Evolutionary conservation across 2,329 filamentous ascomycete genomes (phyloP).

Genomic region (Pleurostoma richardsiae): DNA sequence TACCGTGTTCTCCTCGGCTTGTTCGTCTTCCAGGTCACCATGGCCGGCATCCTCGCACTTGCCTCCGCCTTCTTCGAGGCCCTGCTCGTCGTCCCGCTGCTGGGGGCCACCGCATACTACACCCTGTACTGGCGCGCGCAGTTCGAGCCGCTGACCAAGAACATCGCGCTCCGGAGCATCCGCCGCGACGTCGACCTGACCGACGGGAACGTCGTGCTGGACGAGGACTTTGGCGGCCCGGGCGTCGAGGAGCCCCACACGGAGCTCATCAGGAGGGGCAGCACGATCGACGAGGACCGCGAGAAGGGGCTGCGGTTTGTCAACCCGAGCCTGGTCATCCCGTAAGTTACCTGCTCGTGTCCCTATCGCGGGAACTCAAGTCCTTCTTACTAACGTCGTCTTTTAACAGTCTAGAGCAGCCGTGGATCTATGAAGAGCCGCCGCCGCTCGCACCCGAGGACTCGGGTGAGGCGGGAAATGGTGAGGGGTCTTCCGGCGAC

Average conservation of each 20-base stretch:
- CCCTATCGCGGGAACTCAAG: background rate
- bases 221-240: constrained; percentile 28
- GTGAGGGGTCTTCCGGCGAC: background rate
- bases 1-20: constrained; percentile 84
- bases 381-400: no score
- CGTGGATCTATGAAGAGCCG: constrained; percentile 62
- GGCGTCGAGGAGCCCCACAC: constrained; percentile 26
- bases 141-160: constrained; percentile 85
- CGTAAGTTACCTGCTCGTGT: constrained; percentile 45
- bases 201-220: constrained; percentile 18
- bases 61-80: constrained; percentile 69
- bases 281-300: constrained; percentile 66
- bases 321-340: constrained; percentile 68
- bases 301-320: constrained; percentile 68
- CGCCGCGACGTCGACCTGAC: constrained; percentile 43
- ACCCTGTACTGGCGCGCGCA: constrained; percentile 73
- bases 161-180: constrained; percentile 87
- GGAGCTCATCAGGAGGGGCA: constrained; percentile 44
- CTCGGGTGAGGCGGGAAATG: background rate
- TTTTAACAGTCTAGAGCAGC: constrained; percentile 52
- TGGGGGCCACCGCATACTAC: constrained; percentile 83
- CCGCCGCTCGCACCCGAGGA: constrained; percentile 28
- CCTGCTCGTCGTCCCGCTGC: constrained; percentile 67
- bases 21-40: constrained; percentile 84
- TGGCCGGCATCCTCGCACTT: constrained; percentile 79